Evolutionary conservation across 768 basidiomycete species (phyloP), one percentile per base, ranked within the genome.

Genomic region (Lactarius indigo): DNA sequence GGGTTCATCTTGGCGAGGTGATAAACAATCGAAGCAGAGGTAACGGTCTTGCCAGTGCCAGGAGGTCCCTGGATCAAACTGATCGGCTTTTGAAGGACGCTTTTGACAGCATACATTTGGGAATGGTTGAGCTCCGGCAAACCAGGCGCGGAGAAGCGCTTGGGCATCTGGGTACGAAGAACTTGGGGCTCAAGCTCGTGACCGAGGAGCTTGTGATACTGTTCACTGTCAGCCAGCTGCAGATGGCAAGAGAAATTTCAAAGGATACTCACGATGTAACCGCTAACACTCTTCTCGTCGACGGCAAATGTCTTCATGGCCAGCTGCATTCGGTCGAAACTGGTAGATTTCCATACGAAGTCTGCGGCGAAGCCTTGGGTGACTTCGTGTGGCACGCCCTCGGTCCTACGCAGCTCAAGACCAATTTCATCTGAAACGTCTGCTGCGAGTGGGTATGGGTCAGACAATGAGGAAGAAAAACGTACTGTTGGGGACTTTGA

Each of bases 301-400:
- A 99, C 91, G 9, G 97, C 97, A 75, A 99, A 99, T 1, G 96
- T 98, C 84, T 98, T 98, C 96, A 99, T 98, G 0, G 97, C 96
- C 39, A 94, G 84, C 75, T 99, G 97, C 97, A 99, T 99, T 58
- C 97, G 85, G 76, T 99, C 97, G 73, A 99, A 99, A 76, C 96
- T 98, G 1, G 97, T 99, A 5, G 95, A 96, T 78, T 99, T 99
- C 97, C 97, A 99, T 5, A 99, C 96, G 73, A 98, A 99, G 76
- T 99, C 97, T n/a, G 90, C 97, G 0, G 92, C 89, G 73, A 97
- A 98, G 72, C 93, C 92, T 74, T 96, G 94, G 0, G 94, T 94
- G 77, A 94, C 87, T 37, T 98, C 96, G 20, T 89, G 87, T 6
- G 97, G 97, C 8, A 96, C 95, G 18, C 94, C 94, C 71, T 98